phyloP scores from a whole-genome alignment of 306 rosid species.

The Vigna reflexopilosa region DNA sequence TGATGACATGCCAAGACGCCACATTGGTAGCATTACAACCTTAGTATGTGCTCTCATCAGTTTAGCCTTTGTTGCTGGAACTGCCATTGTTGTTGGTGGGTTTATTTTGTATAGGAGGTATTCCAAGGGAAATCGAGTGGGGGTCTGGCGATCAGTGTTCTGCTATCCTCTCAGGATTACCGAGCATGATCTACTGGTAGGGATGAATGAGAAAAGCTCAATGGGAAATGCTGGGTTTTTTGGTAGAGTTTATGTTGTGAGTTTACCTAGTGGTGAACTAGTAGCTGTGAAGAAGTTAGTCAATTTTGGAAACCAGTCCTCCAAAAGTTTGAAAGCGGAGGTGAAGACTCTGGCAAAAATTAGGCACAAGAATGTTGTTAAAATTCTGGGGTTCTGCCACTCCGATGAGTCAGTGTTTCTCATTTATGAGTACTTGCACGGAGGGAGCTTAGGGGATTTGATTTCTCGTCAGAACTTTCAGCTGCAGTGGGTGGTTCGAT shows the following conservation, averaged over 20 bases:
- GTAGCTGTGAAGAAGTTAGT: conserved; percentile 87
- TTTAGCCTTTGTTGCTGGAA: conserved; percentile 73
- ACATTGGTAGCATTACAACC: conserved; percentile 58
- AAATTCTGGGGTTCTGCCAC: conserved; percentile 87
- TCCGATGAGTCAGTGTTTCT: conserved; percentile 83
- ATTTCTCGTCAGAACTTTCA: conserved; percentile 59
- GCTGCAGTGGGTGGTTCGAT: conserved; percentile 73
- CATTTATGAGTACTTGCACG: conserved; percentile 79
- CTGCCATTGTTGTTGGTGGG: conserved; percentile 66
- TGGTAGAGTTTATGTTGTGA: conserved; percentile 74
- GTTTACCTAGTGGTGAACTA: conserved; percentile 80
- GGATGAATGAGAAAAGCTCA: conserved; percentile 85
- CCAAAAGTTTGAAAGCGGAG: conserved; percentile 77
- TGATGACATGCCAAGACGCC: conserved; percentile 59
- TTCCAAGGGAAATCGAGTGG: conserved; percentile 53
- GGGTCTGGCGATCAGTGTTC: conserved; percentile 79
- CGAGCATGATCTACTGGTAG: conserved; percentile 80
- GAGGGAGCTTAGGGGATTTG: conserved; percentile 88
- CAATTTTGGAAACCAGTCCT: conserved; percentile 75
- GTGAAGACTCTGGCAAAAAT: conserved; percentile 89
- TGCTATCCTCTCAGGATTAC: conserved; percentile 93
- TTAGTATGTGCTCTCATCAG: conserved; percentile 72
- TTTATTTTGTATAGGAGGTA: conserved; percentile 64
- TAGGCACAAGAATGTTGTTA: conserved; percentile 86
- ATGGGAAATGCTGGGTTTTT: conserved; percentile 70